Conservation (phyloP, 352 stramenopile species). For the Phytopythium litorale region DNA sequence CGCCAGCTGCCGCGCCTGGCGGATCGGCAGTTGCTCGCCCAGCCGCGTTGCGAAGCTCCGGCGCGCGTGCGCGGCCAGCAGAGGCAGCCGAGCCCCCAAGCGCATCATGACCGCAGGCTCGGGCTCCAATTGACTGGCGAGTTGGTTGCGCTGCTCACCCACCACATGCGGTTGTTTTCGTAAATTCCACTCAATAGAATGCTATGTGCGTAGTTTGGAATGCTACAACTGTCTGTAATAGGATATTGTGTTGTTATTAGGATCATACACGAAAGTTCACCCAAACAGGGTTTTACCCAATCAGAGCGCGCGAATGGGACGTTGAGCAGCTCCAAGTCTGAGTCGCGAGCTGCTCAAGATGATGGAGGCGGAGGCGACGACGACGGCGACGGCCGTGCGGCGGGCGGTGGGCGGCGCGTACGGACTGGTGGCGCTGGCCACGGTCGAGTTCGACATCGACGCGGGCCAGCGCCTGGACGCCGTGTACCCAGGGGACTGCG, state of each 20-base stretch:
- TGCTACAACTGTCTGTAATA: no score
- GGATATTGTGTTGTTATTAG: no score
- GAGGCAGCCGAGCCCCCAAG: background rate
- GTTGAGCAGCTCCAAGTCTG: background rate
- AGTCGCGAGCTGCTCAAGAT: background rate
- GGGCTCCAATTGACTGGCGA: no score
- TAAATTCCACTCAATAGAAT: no score
- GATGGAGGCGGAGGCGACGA: background rate
- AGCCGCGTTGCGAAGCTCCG: slow-evolving; percentile 16
- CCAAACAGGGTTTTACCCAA: background rate
- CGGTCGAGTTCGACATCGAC: slow-evolving; percentile 82
- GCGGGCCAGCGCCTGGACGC: slow-evolving; percentile 66
- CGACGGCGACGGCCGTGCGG: no score
- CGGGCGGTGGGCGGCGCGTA: slow-evolving; percentile 13
- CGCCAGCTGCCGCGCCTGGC: slow-evolving; percentile 28
- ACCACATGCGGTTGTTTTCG: no score
- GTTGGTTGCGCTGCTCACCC: no score
- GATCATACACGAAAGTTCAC: no score
- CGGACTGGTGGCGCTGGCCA: slow-evolving; percentile 57
- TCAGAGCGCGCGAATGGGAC: background rate
- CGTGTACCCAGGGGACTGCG: slow-evolving; percentile 43
- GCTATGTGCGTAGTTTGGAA: no score
- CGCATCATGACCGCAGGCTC: slow-evolving; percentile 10
- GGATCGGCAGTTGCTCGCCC: slow-evolving; percentile 35
- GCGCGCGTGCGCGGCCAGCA: background rate